Base-by-base conservation (phyloP, 345 rosid genomes). In the Lepidium africanum region DNA sequence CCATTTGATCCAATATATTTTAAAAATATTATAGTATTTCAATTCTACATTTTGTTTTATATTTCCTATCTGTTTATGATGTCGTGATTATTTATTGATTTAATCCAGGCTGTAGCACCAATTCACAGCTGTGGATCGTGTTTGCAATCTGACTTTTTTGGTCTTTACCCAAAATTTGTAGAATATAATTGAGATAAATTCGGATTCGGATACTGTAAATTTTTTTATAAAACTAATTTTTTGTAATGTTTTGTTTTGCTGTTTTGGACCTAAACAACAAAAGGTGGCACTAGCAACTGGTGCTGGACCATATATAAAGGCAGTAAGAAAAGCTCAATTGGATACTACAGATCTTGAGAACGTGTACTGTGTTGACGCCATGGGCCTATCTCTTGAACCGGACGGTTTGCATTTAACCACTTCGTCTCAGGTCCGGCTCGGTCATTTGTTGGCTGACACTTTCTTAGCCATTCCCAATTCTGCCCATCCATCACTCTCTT, bases 281-380 rank as follows among this genome's bases (percentile, higher is more conserved):
- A 67, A 91, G 98, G 98, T 90, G 61, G 90, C 90, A 35, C 30
- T 93, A 5, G 86, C 83, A 21, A 84, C 94, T 11, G 90, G 89
- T 5, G 68, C 59, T 16, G 93, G 86, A 50, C 85, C 85, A 32
- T 83, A 77, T 32, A 9, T 77, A 6, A 81, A 80, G 11, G 82
- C 70, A 17, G 90, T 93, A 17, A 86, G 98, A 53, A 65, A 80
- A 75, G 89, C 86, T 9, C 97, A 90, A 59, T 45, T 87, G 7
- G 73, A 68, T 27, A 73, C 80, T 27, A 73, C 79, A 16, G 73
- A 67, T 17, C 54, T 85, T 6, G 77, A 69, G 13, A 85, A 93
- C 33, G 87, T 88, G 76, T 68, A 71, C 15, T 75, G 85, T 47
- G 88, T 88, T 17, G 97, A 87, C 25, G 94, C 94, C 16, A 83